Base-by-base conservation (phyloP, 179 eudicot species). In the Amaranthus tricolor region DNA sequence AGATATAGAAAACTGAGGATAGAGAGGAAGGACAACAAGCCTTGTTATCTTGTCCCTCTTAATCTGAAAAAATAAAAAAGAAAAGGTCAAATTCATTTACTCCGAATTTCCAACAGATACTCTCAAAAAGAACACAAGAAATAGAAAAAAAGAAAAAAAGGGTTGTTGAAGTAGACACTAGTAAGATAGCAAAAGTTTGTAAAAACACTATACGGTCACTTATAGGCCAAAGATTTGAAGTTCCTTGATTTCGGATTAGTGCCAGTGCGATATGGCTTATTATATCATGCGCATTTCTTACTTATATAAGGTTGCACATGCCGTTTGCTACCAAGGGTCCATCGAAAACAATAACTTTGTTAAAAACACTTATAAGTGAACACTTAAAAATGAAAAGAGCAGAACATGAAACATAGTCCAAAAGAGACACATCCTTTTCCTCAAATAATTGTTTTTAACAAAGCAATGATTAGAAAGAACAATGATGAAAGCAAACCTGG, bases 1-100 rank as follows among this genome's bases (percentile, higher is more conserved):
- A 56, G 98, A 93, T 81, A 93, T 91, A 48, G 98, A 93, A 78
- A 75, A 93, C 72, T 93, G 98, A 69, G 98, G 98, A 74, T 93
- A 93, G 9, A 93, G 91, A 53, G 98, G 98, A 57, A 93, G 88
- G 61, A 93, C 86, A 48, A 93, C 96, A 56, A 93, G 96, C 85
- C 71, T 91, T 64, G 91, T 88, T 62, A 93, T 87, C 78, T 81
- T 86, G 79, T 93, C 98, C 80, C 76, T 91, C 80, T 90, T 93
- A 73, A 93, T 93, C 98, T 93, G 64, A 52, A 64, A 24, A 75
- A 55, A 76, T 5, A 59, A 65, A 72, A 12, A 56, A 55, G 68
- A 51, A 60, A 71, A 10, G 11, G 16, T 72, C 21, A 78, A 31
- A 71, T 53, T 63, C 47, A 58, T 9, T 31, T 68, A 61, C 65